Evolutionary conservation across 1,139 yeast species (phyloP).

Genomic region (Kodamaea sp.): DNA sequence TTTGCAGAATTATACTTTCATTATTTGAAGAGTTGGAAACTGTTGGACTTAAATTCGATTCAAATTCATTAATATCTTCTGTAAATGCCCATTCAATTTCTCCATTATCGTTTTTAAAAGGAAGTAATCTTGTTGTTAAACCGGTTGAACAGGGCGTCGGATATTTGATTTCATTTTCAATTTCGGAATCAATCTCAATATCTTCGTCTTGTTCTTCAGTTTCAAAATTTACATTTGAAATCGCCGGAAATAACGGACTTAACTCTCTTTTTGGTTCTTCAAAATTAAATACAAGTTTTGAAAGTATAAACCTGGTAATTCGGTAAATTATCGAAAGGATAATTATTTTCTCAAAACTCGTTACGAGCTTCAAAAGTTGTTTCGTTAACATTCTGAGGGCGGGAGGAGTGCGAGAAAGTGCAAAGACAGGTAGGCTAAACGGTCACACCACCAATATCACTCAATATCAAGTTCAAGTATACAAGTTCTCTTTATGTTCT

Average conservation of each 20-base stretch:
- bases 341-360: too few relatives aligned
- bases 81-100: constrained; percentile 57
- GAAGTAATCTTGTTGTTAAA: constrained; percentile 43
- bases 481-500: too few relatives aligned
- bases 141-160: constrained; percentile 49
- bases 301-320: too few relatives aligned
- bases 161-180: not conserved
- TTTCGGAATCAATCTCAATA: not conserved
- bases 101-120: constrained; percentile 51
- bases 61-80: constrained; percentile 26
- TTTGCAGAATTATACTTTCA: constrained; percentile 28
- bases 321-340: too few relatives aligned
- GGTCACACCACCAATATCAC: too few relatives aligned
- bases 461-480: too few relatives aligned
- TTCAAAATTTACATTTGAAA: constrained; percentile 5
- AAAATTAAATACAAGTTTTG: too few relatives aligned
- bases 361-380: too few relatives aligned
- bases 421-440: too few relatives aligned
- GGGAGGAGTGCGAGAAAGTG: too few relatives aligned
- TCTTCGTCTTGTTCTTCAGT: constrained; percentile 2
- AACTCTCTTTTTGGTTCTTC: too few relatives aligned
- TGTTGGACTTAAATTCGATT: constrained; percentile 38
- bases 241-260: constrained; percentile 4
- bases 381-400: too few relatives aligned
- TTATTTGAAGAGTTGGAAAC: constrained; percentile 45